Evolutionary conservation across 257 asterid genomes (phyloP), one percentile per base, ranked within the genome.

Genomic region (Petrea volubilis): DNA sequence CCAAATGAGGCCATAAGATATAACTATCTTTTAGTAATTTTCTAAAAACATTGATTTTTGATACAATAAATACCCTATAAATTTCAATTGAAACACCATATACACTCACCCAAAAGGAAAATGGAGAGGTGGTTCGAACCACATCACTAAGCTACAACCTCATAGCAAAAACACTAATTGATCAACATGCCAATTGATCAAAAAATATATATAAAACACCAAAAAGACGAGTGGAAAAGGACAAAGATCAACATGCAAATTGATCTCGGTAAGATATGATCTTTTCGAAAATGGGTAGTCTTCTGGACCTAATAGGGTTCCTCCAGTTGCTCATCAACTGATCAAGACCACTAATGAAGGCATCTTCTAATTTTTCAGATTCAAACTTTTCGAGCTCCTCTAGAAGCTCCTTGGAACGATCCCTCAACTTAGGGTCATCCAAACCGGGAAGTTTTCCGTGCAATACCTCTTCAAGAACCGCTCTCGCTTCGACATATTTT

Each of bases 271-370:
- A 80, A 14, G 91, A 77, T 46, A 90, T 78, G 7, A 93, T 93
- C 71, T 93, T 97, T 87, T 93, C 97, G 47, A 93, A 93, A 60
- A 93, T 88, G 17, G 98, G 98, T 56, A 93, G 98, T 66, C 98
- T 82, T 76, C 80, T 85, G 12, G 97, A 77, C 68, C 95, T 83
- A 27, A 62, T 40, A 6, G 89, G 93, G 8, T 85, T 75, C 96
- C 90, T 88, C 14, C 82, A 82, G 74, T n/a, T n/a, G n/a, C 66
- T 84, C 84, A 88, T 87, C 86, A 88, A 77, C 85, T 86, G 85
- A 62, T 92, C 95, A 69, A 88, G 85, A 38, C 96, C 91, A 49
- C 79, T 86, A 2, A 77, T 71, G 44, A 90, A 83, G n/a, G 83
- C 89, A 44, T 90, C 90, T 60, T 86, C 96, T 7, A 82, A 67